Base-by-base conservation (phyloP, 2,329 filamentous ascomycete genomes). In the Camillea tinctor region DNA sequence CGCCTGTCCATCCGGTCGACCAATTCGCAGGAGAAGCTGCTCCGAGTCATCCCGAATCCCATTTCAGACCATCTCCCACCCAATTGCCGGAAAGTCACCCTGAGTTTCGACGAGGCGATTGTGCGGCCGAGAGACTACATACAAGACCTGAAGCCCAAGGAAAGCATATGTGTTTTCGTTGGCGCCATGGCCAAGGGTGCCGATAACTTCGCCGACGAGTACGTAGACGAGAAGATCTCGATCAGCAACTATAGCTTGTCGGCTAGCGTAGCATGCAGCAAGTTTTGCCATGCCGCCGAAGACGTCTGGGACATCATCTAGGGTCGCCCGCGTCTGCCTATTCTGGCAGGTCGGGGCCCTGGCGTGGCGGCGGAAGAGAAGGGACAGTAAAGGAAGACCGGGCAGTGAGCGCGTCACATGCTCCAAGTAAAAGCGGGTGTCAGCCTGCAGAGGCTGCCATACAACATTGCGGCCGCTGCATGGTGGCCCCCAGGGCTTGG, bases 201-300 rank as follows among this genome's bases (percentile, higher is more conserved):
- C 57, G 95, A 99, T 75, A 94, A 92, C 77, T 99, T 99, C 74
- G 95, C 95, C 65, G 95, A 99, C 74, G 85, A 86, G 49, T 92
- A 91, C 77, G 96, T 98, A 71, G 94, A 98, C 73, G 95, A 99
- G 79, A 92, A 96, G 72, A 98, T 99, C 73, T 92, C 91, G 70
- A 98, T 99, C 80, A 98, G 94, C 83, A 97, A 97, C 77, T 99
- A 91, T 84, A 97, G 93, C 73, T 84, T 99, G 64, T 97, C 92
- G 72, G 95, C 95, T 63, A 98, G 94, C 80, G 95, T 99, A 64
- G 94, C 95, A 50, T 99, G 95, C 84, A 97, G 94, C 86, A 99
- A 98, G 78, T 98, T 99, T 82, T 98, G 95, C 78, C 95, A 99
- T 77, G 95, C 94, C 49, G 94, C 93, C 50, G 95, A 99, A 79